Percentiles rank a stretch among this genome's conserved stretches.
Conservation (phyloP, 2,329 filamentous ascomycete genomes). For the Mycosphaerelloides madeirae region DNA sequence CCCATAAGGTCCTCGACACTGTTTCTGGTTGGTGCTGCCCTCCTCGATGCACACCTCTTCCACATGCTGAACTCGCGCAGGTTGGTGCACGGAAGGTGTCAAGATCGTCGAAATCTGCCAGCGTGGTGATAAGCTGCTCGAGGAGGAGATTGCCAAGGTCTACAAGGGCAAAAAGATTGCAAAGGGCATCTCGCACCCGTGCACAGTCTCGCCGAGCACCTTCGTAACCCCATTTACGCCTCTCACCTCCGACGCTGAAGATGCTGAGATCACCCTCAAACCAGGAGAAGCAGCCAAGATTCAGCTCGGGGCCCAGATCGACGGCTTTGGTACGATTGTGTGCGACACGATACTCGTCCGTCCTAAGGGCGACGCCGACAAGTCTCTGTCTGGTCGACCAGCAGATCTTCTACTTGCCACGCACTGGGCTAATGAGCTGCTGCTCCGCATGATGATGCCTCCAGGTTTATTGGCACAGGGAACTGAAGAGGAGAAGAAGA, state of each 20-base stretch:
- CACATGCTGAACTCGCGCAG: constrained; percentile 35
- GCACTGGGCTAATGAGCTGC: constrained; percentile 91
- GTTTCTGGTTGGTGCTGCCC: constrained; percentile 55
- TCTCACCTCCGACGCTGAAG: constrained; percentile 76
- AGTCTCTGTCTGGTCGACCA: constrained; percentile 62
- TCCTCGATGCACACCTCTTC: constrained; percentile 4
- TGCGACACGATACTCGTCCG: constrained; percentile 83
- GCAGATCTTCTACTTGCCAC: constrained; percentile 88
- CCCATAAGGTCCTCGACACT: constrained; percentile 87
- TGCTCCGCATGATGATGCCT: constrained; percentile 84
- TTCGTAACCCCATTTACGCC: constrained; percentile 97
- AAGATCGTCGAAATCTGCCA: constrained; percentile 94
- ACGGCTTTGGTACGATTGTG: constrained; percentile 93
- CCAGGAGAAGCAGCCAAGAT: constrained; percentile 89
- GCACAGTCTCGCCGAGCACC: constrained; percentile 87
- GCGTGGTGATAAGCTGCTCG: constrained; percentile 89
- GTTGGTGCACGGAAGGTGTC: constrained; percentile 72
- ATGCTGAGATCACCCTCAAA: constrained; percentile 75
- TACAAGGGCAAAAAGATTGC: constrained; percentile 96
- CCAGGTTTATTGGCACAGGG: constrained; percentile 78
- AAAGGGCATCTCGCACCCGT: constrained; percentile 93
- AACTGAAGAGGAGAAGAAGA: constrained; percentile 92
- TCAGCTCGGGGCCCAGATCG: constrained; percentile 97
- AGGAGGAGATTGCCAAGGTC: constrained; percentile 90
- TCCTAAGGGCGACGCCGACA: constrained; percentile 46